Base-by-base conservation (phyloP, 2,329 filamentous ascomycete species). In the Cucurbitaria berberidis region DNA sequence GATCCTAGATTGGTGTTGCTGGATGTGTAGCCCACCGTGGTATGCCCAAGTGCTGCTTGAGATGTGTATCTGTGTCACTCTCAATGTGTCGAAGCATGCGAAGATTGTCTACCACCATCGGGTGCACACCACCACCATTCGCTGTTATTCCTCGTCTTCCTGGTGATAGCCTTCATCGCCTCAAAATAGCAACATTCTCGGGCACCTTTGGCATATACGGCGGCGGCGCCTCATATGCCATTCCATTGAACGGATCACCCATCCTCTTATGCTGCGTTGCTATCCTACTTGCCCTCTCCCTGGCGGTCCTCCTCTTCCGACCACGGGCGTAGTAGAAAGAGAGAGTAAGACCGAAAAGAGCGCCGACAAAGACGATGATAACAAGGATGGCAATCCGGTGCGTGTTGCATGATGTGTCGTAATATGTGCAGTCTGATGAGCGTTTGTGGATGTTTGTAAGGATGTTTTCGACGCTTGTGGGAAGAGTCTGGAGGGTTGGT, bases 351-450 rank as follows among this genome's bases (percentile, higher is more conserved):
- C 59, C 19, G 15, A 53, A 56, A 21, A 62, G 22, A 48, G 62
- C 32, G 19, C 56, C 45, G 35, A 66, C 59, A 38, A 51, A 24
- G 45, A 62, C 39, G 22, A 67, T 57, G 34, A 67, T 65, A 49
- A 55, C 38, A 15, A 64, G 49, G 26, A 68, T 34, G 48, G 59
- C 45, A 43, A 54, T 64, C 45, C 66, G 66, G 41, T 69, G 60
- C 7, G 59, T 59, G 13, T 55, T 53, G 7, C 50, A 58, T 19
- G 55, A 55, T 27, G 55, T 50, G 46, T 57, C 48, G 43, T 53
- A 58, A 21, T 45, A 48, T 38, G 47, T 41, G 54, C 53, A 63
- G 38, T 50, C 39, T 34, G 48, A 52, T 35, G 56, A 55, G 16
- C 58, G 58, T 50, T 48, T 61, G 39, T 51, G 48, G 6, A 59